Evolutionary conservation across 305 asterid genomes (phyloP), one percentile per base, ranked within the genome.

Genomic region (Plantago lanceolata): DNA sequence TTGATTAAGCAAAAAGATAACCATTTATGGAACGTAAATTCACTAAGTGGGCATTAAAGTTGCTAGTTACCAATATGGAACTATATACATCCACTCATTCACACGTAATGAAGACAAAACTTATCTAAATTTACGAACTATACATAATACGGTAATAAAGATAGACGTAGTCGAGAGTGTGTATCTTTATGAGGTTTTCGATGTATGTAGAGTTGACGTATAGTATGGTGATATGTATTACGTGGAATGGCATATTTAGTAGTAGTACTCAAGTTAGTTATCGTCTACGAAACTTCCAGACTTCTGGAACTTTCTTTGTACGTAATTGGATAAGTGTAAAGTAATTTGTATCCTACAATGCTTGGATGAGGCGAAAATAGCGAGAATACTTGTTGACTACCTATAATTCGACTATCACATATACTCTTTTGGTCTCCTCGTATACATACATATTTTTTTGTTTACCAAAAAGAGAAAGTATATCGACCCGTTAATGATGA

Each of bases 1-100:
- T 40, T 40, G 15, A 40, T 40, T 40, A 40, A 49, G 55, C 20
- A 48, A 63, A 51, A 9, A 40, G 63, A 56, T 9, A 65, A 18
- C 37, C 24, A 53, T 12, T 20, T 53, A 18, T 53, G 37, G 29
- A 0, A 52, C 58, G 33, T 53, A 53, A 53, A 53, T 53, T 53
- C 37, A 53, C 16, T 53, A 53, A 26, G 59, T 54, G 19, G 40
- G 18, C 40, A 26, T 54, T 26, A 9, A 26, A 24, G 58, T 5
- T 54, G 14, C 59, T 20, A 1, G 31, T 24, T 24, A 6, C 33
- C 28, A 19, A 52, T 14, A 52, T 52, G 33, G 28, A 52, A 20
- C 33, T 49, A 49, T 17, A n/a, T 49, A 49, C 15, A 40, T 9
- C 2, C 45, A 40, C 45, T 40, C 28, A 40, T 1, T 7, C 11